Evolutionary conservation across 352 stramenopile species (phyloP), one percentile per base, ranked within the genome.

Genomic region (Phytophthora colocasiae): DNA sequence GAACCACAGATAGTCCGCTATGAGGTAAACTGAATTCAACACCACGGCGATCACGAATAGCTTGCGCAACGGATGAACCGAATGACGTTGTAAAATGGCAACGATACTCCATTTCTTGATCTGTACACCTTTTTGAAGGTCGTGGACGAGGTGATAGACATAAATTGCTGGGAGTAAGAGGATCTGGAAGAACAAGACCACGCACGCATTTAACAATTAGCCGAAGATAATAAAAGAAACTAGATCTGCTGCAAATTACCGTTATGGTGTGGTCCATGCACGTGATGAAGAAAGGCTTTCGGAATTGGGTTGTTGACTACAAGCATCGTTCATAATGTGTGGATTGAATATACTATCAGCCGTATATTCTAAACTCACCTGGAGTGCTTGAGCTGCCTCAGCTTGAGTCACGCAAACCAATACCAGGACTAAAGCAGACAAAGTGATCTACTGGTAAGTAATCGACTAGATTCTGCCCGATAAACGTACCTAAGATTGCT

Each of bases 1-100:
- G 59, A 81, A 81, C 69, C 69, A 81, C 49, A 84, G 77, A 58
- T 84, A 84, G 47, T 84, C 75, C 17, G 69, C 65, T 1, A 66
- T 62, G 46, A 69, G 70, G 63, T 80, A 81, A 34, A 80, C 77
- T 0, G 73, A 40, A 26, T 61, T 77, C 19, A 83, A 58, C 34
- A 74, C 66, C 31, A 70, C 40, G 5, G 75, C 68, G n/a, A 80
- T 69, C 10, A 41, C 26, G 27, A 69, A 4, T 12, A 80, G 46
- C 17, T 69, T 27, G 1, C 10, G 40, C 1, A 68, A 22, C 10
- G 66, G 69, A 36, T 78, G 29, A 19, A 69, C 56, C 24, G 63
- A 73, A 46, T 78, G 69, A 36, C 68, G 75, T 6, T 62, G 36
- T 2, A 83, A 49, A 4, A 76, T 44, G 1, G 63, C 12, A 7